Conservation (phyloP, 768 basidiomycete species). For the Omphalotus guepiniiformis region DNA sequence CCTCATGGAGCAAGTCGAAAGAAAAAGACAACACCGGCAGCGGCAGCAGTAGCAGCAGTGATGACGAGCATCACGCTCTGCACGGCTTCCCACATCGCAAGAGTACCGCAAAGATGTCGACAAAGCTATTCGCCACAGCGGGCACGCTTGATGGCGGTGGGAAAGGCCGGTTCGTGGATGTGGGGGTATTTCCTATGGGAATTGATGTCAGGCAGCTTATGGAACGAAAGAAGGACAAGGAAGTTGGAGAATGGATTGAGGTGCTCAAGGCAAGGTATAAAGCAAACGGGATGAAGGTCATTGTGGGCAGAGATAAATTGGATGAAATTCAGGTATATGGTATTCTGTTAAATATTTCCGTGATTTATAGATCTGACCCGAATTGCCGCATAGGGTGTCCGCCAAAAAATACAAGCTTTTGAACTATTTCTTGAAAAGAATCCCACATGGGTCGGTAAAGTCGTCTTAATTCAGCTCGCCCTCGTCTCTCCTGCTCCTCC, state of each 20-base stretch:
- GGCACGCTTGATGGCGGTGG: conserved; percentile 17
- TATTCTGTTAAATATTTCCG: neutral
- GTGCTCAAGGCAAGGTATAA: conserved; percentile 76
- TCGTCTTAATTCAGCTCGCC: conserved; percentile 84
- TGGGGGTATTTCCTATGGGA: conserved; percentile 88
- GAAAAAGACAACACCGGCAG: conserved; percentile 5
- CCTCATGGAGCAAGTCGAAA: conserved; percentile 21
- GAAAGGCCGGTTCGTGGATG: conserved; percentile 69
- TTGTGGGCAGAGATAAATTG: conserved; percentile 86
- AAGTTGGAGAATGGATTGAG: conserved; percentile 80
- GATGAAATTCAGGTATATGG: conserved; percentile 68
- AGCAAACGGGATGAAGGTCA: conserved; percentile 72
- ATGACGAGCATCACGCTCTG: neutral
- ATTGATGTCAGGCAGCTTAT: conserved; percentile 73
- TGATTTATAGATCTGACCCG: neutral
- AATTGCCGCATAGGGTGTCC: conserved; percentile 60
- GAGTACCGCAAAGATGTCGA: neutral
- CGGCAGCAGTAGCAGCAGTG: neutral
- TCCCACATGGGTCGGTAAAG: conserved; percentile 77
- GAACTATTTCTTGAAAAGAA: conserved; percentile 75
- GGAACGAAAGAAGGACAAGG: conserved; percentile 67
- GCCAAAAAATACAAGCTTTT: conserved; percentile 81
- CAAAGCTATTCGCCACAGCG: neutral
- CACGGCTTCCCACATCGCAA: neutral
- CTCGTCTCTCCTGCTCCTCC: conserved; percentile 25